Conservation (phyloP, 176 grass and related monocot species). For the Ananas comosus region DNA sequence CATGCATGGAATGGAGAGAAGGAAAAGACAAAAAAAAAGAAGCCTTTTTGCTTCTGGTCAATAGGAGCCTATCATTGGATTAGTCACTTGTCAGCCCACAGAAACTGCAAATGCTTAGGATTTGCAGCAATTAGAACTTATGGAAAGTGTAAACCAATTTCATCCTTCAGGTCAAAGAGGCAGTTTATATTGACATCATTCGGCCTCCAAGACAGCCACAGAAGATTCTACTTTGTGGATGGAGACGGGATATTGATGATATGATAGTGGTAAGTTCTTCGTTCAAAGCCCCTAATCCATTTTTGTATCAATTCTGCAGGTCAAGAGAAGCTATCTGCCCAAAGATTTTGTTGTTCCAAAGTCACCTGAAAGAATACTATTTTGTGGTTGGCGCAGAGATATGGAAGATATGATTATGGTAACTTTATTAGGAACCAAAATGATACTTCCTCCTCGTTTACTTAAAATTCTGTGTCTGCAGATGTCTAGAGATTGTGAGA, state of each 20-base stretch:
- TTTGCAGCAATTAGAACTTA: slow-evolving; percentile 23
- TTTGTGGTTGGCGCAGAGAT: slow-evolving; percentile 88
- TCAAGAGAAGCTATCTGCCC: slow-evolving; percentile 55
- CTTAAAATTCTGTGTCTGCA: neutral
- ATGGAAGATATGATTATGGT: slow-evolving; percentile 94
- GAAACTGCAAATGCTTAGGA: slow-evolving; percentile 32
- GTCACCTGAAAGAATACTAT: slow-evolving; percentile 77
- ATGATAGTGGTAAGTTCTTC: slow-evolving; percentile 75
- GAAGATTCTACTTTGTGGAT: slow-evolving; percentile 89
- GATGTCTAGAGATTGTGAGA: neutral
- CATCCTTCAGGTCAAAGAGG: slow-evolving; percentile 79
- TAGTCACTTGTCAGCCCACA: slow-evolving; percentile 17
- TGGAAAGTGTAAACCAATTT: slow-evolving; percentile 42
- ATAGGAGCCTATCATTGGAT: neutral
- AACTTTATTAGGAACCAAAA: slow-evolving; percentile 48
- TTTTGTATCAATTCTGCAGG: slow-evolving; percentile 50
- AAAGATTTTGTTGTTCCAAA: slow-evolving; percentile 82
- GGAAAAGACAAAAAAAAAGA: too few species aligned
- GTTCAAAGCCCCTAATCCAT: slow-evolving; percentile 49
- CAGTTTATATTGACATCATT: slow-evolving; percentile 72
- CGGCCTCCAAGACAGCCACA: slow-evolving; percentile 50
- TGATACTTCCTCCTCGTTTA: slow-evolving; percentile 10
- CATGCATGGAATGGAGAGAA: neutral
- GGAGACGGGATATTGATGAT: slow-evolving; percentile 83
- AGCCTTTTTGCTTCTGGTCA: neutral